Conservation (phyloP, 202 grass and related monocot species). For the Hordeum pubiflorum region DNA sequence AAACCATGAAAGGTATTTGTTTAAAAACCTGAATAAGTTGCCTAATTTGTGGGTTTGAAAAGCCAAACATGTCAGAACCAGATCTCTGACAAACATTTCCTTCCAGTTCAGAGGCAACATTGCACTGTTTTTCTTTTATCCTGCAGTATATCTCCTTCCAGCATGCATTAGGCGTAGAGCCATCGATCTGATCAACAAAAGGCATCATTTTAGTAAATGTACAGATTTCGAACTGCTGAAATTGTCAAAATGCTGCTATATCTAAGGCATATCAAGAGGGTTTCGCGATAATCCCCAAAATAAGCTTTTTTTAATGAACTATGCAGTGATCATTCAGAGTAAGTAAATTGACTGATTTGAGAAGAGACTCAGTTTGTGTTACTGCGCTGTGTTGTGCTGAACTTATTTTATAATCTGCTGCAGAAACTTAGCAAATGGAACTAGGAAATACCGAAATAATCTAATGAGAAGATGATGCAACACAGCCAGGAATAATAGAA, state of each 20-base stretch:
- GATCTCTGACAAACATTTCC: conserved; percentile 61
- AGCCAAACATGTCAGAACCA: conserved; percentile 98
- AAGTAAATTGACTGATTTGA: not conserved
- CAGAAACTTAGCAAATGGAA: not conserved
- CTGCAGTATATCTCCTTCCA: conserved; percentile 91
- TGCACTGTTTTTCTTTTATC: conserved; percentile 62
- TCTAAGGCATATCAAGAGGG: conserved; percentile 8
- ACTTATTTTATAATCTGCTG: not conserved
- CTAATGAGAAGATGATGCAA: conserved; percentile 9
- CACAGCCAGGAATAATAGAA: not conserved
- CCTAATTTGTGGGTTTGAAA: conserved; percentile 82
- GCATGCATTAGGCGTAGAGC: conserved; percentile 75
- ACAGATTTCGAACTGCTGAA: conserved; percentile 9
- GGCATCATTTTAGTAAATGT: conserved; percentile 25
- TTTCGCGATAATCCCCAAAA: conserved; percentile 22
- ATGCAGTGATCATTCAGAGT: not conserved
- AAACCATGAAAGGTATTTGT: conserved; percentile 25
- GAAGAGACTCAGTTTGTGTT: not conserved
- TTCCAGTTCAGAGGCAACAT: conserved; percentile 43
- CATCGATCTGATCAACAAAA: conserved; percentile 67
- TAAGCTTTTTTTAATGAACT: not conserved
- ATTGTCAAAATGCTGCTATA: not conserved
- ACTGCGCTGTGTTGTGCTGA: not conserved
- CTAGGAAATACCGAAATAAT: not conserved
- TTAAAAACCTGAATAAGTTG: conserved; percentile 88